Base-by-base conservation (phyloP, 2,329 filamentous ascomycete genomes). In the Epichloe uncinata region DNA sequence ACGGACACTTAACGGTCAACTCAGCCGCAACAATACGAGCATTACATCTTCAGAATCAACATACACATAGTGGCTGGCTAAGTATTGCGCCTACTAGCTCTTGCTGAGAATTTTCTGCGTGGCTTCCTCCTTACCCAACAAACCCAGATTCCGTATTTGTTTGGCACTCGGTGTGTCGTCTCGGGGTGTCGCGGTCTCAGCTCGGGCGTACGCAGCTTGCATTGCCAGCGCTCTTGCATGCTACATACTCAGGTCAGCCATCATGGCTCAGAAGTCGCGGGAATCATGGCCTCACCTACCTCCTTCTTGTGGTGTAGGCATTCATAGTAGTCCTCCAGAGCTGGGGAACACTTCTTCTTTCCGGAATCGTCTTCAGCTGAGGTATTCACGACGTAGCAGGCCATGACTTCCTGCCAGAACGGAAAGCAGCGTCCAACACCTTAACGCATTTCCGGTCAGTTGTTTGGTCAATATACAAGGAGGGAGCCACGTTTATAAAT, bases 261-360 rank as follows among this genome's bases (percentile, higher is more conserved):
- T 53, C 44, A 30, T 20, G 30, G 18, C 5, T 16, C 6, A 15
- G 42, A 20, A n/a, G 8, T 26, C 8, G n/a, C 16, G 12, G 43
- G 33, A 3, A 36, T 13, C 5, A 42, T 37, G 15, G 45, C 15
- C 26, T 15, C 12, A 69, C 79, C 52, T 63, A 97, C 93, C 87
- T 98, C 93, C 75, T 98, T 98, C 77, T 85, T 89, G 77, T 98
- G 93, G 69, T 98, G 93, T 65, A 98, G 73, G 70, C 94, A 98
- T 74, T 98, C 93, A 68, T 96, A 95, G 75, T 98, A 98, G 67
- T 98, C 93, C 68, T 98, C 93, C 57, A 97, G 75, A 4, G 82
- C 79, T 15, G 86, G 84, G 16, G 77, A 73, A 68, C 94, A 98
- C 72, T 95, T 95, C 69, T 82, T 85, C 74, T 90, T 93, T 59